Base-by-base conservation (phyloP, 306 rosid genomes). In the Trifolium subterraneum region DNA sequence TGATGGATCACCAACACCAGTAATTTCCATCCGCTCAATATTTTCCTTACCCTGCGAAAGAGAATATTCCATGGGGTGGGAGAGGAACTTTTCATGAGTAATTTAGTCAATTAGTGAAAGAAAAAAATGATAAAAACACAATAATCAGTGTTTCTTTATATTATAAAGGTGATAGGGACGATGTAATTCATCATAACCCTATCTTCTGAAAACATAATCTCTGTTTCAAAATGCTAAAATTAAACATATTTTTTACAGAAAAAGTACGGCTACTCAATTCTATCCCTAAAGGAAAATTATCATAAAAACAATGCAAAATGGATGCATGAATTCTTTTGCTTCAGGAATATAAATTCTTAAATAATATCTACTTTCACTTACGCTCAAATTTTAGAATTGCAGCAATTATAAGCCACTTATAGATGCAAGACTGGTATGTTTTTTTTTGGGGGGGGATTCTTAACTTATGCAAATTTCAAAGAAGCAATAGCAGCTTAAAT, bases 1-100 rank as follows among this genome's bases (percentile, higher is more conserved):
- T 58, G 98, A 91, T 55, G 97, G 98, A 82, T 94, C 98, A 52
- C 98, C 98, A 71, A 91, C 96, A 75, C 98, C 98, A 80, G 93
- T 91, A 64, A 94, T 87, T 87, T 94, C 98, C 89, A 94, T 63
- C 33, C 96, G 88, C 68, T 94, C 97, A 79, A 94, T 91, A 78
- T 86, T 94, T 87, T 94, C 97, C 78, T 86, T 91, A 29, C 98
- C 98, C 98, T 93, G 79, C 44, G 36, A 47, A 48, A 71, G 8
- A 56, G 6, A 64, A 54, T 25, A 35, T 55, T 19, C 41, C 62
- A 73, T 22, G 7, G 9, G 38, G 12, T 41, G 6, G 10, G 15
- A 16, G 65, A 27, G 13, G 18, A 72, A 64, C 60, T 22, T 47
- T 61, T 20, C 42, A 48, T 38, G 29, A 74, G 50, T 68, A 61